phyloP scores from a whole-genome alignment of 208 protist species.

The Wallacemonas rigidus region DNA sequence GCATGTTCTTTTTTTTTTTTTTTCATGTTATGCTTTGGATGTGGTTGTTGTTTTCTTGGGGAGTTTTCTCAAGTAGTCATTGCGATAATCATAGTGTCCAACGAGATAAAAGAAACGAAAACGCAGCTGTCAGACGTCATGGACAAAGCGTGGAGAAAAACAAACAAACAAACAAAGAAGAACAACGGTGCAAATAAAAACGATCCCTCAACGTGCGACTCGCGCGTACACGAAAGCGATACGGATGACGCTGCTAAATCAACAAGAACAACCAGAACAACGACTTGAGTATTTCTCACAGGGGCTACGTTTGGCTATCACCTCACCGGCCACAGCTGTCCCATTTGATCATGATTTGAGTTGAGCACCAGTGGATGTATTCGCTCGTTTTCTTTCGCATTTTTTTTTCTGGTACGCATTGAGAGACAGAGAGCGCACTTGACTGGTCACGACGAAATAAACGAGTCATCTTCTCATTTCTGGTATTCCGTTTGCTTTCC shows the following conservation, averaged over 20 bases:
- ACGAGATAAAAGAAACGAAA: neutral
- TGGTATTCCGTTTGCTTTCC: no score
- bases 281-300: no score
- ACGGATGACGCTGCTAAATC: neutral
- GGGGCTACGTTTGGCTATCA: no score
- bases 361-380: no score
- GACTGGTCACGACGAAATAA: no score
- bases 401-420: no score
- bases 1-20: neutral
- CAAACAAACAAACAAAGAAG: neutral
- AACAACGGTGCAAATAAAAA: neutral
- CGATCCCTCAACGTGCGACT: neutral
- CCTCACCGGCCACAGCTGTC: no score
- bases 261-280: neutral
- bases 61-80: slow-evolving; percentile 7
- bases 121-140: neutral
- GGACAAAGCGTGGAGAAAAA: neutral
- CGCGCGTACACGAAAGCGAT: neutral
- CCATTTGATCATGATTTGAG: no score
- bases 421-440: no score
- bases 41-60: slow-evolving; percentile 2
- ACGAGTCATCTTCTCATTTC: no score
- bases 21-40: no score
- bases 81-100: slow-evolving; percentile 11
- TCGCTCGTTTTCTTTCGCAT: no score